phyloP scores from a whole-genome alignment of 805 yeast species.

The Clavispora fructus region DNA sequence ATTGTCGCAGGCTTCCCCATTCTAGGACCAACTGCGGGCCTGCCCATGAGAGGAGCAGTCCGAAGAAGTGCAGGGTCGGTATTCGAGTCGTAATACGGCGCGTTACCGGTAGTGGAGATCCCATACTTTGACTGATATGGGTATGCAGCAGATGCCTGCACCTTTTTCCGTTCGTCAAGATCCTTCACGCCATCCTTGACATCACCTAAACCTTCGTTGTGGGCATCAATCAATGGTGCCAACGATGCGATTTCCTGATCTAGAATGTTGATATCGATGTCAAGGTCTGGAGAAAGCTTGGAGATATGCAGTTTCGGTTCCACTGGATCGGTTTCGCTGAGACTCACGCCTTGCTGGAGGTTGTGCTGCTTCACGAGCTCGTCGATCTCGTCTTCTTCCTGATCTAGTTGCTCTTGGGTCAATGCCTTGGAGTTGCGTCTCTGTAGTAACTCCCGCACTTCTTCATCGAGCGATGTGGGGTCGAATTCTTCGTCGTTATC shows the following conservation, averaged over 20 bases:
- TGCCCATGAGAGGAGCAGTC: slow-evolving; percentile 25
- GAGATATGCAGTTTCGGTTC: slow-evolving; percentile 1
- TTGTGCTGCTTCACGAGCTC: slow-evolving; percentile 31
- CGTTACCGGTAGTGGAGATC: not conserved
- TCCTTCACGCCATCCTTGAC: not conserved
- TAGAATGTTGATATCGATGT: slow-evolving; percentile 25
- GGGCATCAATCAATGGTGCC: slow-evolving; percentile 36
- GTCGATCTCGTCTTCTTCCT: slow-evolving; percentile 36
- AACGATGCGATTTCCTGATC: slow-evolving; percentile 39
- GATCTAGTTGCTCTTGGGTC: slow-evolving; percentile 18
- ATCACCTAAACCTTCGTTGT: slow-evolving; percentile 15
- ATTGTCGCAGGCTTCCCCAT: slow-evolving; percentile 44
- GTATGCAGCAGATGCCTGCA: not conserved
- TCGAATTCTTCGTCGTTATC: slow-evolving; percentile 12
- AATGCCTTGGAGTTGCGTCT: slow-evolving; percentile 12
- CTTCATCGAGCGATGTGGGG: slow-evolving; percentile 5
- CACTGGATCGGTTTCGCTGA: slow-evolving; percentile 16
- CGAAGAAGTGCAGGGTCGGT: not conserved
- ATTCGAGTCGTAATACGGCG: not conserved
- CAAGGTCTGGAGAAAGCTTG: slow-evolving; percentile 12
- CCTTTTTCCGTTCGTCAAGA: not conserved
- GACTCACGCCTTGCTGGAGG: slow-evolving; percentile 26
- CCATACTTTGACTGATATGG: not conserved
- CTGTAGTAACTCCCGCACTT: slow-evolving; percentile 8
- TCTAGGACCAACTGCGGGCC: slow-evolving; percentile 27